A percentile compares a stretch with the other conserved stretches of the same genome.
These are phyloP conservation scores for Stagonosporopsis tanaceti DNA, from an alignment of 2,329 filamentous ascomycete species.

Conservation along the genomic window DNA sequence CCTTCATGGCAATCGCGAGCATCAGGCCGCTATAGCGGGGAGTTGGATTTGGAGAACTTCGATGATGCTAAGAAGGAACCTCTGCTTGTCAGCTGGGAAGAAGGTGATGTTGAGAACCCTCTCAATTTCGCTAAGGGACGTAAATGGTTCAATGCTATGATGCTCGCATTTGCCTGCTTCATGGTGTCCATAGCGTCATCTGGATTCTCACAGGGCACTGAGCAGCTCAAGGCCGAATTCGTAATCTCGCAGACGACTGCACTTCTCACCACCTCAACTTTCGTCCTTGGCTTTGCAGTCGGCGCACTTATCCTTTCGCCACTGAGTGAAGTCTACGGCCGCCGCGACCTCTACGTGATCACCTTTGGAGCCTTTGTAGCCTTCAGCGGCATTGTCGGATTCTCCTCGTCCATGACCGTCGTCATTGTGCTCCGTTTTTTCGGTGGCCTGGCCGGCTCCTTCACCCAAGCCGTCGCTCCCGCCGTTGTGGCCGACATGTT, in stretches of 20 bases:
- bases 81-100: constrained; percentile 57
- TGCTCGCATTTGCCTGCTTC: constrained; percentile 39
- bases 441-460: constrained; percentile 40
- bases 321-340: constrained; percentile 43
- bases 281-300: constrained; percentile 41
- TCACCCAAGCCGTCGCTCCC: constrained; percentile 39
- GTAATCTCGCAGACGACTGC: constrained; percentile 27
- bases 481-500: constrained; percentile 61
- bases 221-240: constrained; percentile 39
- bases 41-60: not conserved
- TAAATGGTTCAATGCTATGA: constrained; percentile 43
- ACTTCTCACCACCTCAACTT: constrained; percentile 37
- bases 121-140: constrained; percentile 60
- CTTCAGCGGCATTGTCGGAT: constrained; percentile 38
- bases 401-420: constrained; percentile 32
- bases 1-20: constrained; percentile 24
- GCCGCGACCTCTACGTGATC: constrained; percentile 28
- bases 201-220: constrained; percentile 35
- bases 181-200: constrained; percentile 41
- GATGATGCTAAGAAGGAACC: constrained; percentile 8
- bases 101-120: constrained; percentile 62
- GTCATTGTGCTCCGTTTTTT: constrained; percentile 44
- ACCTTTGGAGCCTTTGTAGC: constrained; percentile 33
- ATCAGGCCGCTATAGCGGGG: constrained; percentile 11
- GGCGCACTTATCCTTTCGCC: constrained; percentile 39